phyloP scores from a whole-genome alignment of 2,329 filamentous ascomycete genomes.

The Ilyonectria destructans region DNA sequence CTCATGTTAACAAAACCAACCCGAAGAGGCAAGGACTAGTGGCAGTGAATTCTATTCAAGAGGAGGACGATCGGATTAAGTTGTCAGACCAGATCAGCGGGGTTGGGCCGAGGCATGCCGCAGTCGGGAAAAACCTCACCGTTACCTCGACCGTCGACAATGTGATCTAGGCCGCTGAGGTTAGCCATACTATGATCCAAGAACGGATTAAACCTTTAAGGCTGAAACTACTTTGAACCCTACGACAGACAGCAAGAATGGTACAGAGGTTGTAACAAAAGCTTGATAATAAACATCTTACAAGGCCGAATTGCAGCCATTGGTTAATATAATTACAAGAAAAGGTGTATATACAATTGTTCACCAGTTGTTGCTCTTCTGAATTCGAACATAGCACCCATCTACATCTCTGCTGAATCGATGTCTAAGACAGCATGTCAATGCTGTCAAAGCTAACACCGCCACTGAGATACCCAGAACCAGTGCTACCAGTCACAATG shows the following conservation, averaged over 20 bases:
- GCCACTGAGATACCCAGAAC: conserved; percentile 48
- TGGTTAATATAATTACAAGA: neutral
- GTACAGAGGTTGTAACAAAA: neutral
- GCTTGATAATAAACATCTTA: neutral
- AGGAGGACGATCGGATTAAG: conserved; percentile 13
- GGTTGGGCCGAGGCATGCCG: conserved; percentile 16
- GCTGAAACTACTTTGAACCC: conserved; percentile 36
- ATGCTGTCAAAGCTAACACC: conserved; percentile 51
- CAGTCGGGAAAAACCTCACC: conserved; percentile 19
- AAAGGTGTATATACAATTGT: neutral
- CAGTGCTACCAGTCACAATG: conserved; percentile 50
- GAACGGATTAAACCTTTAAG: conserved; percentile 37
- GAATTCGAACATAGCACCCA: no score
- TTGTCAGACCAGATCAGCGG: conserved; percentile 31
- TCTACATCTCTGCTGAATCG: neutral
- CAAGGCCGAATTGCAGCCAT: neutral
- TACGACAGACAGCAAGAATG: conserved; percentile 30
- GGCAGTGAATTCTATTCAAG: conserved; percentile 71
- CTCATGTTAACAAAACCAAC: conserved; percentile 94
- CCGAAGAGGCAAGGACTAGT: conserved; percentile 82
- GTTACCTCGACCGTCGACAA: conserved; percentile 16
- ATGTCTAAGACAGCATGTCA: conserved; percentile 42
- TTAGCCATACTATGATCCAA: conserved; percentile 29
- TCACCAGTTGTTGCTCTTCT: neutral
- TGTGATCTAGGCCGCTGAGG: conserved; percentile 14